Evolutionary conservation across 2,329 filamentous ascomycete genomes (phyloP), one percentile per base, ranked within the genome.

Genomic region (Penicillium sp.): DNA sequence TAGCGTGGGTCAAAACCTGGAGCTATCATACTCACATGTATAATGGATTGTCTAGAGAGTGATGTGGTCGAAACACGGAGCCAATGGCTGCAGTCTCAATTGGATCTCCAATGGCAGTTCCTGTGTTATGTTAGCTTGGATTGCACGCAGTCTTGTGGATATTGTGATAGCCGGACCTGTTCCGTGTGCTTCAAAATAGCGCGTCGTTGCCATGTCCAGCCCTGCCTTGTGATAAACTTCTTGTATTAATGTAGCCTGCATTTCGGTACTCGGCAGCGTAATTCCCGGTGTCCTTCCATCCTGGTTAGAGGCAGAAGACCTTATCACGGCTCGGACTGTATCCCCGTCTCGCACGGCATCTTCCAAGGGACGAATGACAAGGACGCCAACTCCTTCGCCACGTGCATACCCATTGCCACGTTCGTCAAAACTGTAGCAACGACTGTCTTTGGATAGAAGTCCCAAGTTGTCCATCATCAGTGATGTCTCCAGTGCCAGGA

Each of bases 261-360:
- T 60, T 5, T 64, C 60, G 2, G 47, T 11, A 50, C 52, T 78
- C 0, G 78, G 78, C 57, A 72, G 67, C 0, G 76, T 74, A 33
- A 80, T 75, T 0, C 76, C 75, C 34, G 70, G 65, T 0, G 78
- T 77, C 27, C 65, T 68, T 4, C 79, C 79, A 61, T 80, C 76
- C 57, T 76, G 71, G 58, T 78, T 79, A 9, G 71, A 60, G 11
- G 70, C 75, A n/a, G 70, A 73, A 1, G 65, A 71, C 13, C 70
- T 64, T 15, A 59, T 59, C 16, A 80, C 67, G 1, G 74, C 72
- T 2, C 73, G 68, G 36, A 81, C 73, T 0, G 67, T 65, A 59
- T 80, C 76, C 5, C 72, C 70, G 36, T 76, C 75, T 13, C 65
- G 60, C 4, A 79, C 48, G 2, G 78, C 78, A 48, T 74, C 67